These are phyloP conservation scores for Magnolia sinica DNA, from an alignment of 164 flowering plant species.

Conservation along the genomic window DNA sequence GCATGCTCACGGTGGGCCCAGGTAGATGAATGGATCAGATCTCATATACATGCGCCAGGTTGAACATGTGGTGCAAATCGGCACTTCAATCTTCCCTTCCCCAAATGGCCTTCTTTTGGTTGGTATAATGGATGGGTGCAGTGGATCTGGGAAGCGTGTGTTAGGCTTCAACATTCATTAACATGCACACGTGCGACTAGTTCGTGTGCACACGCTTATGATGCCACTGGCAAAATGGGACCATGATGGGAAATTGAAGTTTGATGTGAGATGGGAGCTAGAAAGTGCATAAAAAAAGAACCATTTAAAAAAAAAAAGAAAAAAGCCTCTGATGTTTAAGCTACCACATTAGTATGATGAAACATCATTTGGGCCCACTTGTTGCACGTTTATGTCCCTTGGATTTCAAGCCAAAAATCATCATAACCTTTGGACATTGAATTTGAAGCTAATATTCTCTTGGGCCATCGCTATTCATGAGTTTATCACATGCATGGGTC, in stretches of 20 bases:
- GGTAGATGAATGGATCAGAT: neutral
- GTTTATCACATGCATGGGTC: neutral
- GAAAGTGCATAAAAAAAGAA: neutral
- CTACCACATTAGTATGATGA: neutral
- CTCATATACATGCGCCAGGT: neutral
- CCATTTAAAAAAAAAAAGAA: neutral
- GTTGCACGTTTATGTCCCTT: constrained; percentile 23
- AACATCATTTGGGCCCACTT: constrained; percentile 13
- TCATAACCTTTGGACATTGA: neutral
- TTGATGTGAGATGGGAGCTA: neutral
- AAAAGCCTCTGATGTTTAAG: neutral
- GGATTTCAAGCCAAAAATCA: constrained; percentile 8
- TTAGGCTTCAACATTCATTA: constrained; percentile 16
- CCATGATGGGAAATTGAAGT: neutral
- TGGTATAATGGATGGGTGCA: neutral
- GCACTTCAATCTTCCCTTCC: neutral
- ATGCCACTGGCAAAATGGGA: neutral
- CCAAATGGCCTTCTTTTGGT: no score
- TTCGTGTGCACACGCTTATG: neutral
- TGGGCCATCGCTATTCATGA: neutral
- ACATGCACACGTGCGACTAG: constrained; percentile 19
- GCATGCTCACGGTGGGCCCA: neutral
- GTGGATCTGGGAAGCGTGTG: neutral
- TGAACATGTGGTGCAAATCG: neutral
- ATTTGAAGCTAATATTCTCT: neutral